These are phyloP conservation scores for Xylariaceae sp. DNA, from an alignment of 2,329 filamentous ascomycete species.

Conservation along the genomic window DNA sequence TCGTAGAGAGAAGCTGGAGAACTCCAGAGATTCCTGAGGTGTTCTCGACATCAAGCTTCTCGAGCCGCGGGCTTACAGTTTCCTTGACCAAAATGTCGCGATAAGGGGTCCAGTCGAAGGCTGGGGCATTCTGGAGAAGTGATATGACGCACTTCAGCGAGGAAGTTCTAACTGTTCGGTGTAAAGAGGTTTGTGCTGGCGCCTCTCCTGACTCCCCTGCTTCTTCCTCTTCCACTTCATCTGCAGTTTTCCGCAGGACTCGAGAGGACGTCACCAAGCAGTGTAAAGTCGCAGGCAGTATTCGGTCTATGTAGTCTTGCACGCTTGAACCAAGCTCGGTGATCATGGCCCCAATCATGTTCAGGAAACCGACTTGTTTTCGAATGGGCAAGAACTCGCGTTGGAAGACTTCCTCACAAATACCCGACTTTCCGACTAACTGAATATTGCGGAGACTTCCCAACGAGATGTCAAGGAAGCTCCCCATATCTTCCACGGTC, in stretches of 20 bases:
- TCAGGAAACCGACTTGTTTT: conserved; percentile 85
- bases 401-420: conserved; percentile 50
- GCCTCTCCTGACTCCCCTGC: conserved; percentile 31
- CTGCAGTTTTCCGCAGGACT: conserved; percentile 43
- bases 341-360: conserved; percentile 84
- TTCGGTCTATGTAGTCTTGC: conserved; percentile 57
- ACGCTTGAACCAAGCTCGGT: conserved; percentile 75
- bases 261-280: conserved; percentile 69
- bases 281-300: conserved; percentile 75
- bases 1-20: conserved; percentile 73
- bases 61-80: conserved; percentile 69
- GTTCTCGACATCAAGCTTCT: conserved; percentile 76
- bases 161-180: conserved; percentile 61
- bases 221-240: conserved; percentile 33
- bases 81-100: conserved; percentile 66
- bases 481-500: conserved; percentile 65
- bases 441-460: conserved; percentile 60
- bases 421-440: conserved; percentile 47
- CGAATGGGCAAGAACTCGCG: conserved; percentile 59
- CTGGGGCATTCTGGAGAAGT: conserved; percentile 67
- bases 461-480: conserved; percentile 77
- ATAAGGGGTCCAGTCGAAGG: conserved; percentile 68
- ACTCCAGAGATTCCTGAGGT: conserved; percentile 83
- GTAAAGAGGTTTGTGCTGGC: conserved; percentile 49
- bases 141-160: conserved; percentile 79